A percentile compares a stretch with the other conserved stretches of the same genome.
Evolutionary conservation across 768 basidiomycete species (phyloP).

Genomic region (Tylopilus intermedius): DNA sequence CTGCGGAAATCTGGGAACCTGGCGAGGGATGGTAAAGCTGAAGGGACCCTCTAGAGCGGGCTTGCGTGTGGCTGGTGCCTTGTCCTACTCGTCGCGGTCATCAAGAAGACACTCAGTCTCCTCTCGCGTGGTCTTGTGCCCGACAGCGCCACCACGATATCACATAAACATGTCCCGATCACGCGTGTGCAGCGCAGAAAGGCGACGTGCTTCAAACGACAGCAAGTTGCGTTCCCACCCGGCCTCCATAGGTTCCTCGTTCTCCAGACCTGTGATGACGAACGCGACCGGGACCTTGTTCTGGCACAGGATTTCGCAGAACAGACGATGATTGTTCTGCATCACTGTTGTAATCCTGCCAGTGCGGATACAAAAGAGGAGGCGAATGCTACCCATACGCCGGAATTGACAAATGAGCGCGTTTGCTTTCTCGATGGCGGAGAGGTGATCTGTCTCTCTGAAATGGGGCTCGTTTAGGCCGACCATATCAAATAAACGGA

Average conservation of each 20-base stretch:
- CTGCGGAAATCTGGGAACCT: slow-evolving; percentile 36
- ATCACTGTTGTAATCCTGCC: slow-evolving; percentile 28
- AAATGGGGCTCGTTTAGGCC: slow-evolving; percentile 29
- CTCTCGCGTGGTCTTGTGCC: too few species aligned
- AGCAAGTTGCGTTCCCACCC: slow-evolving; percentile 33
- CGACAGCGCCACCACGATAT: too few species aligned
- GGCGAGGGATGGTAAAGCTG: slow-evolving; percentile 66
- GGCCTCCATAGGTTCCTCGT: slow-evolving; percentile 28
- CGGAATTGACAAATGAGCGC: slow-evolving; percentile 33
- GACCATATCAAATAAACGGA: slow-evolving; percentile 33
- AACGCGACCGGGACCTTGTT: slow-evolving; percentile 29
- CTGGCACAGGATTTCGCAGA: slow-evolving; percentile 29
- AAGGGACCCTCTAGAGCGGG: slow-evolving; percentile 56
- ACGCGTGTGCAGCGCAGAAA: slow-evolving; percentile 32
- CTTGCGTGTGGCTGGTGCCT: slow-evolving; percentile 39
- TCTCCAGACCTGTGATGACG: slow-evolving; percentile 31
- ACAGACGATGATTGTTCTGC: slow-evolving; percentile 30
- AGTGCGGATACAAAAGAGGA: slow-evolving; percentile 33
- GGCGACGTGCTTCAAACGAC: slow-evolving; percentile 25
- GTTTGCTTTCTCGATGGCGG: slow-evolving; percentile 30
- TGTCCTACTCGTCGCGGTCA: too few species aligned
- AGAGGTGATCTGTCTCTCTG: slow-evolving; percentile 21
- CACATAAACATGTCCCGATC: slow-evolving; percentile 4
- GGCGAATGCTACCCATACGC: slow-evolving; percentile 27
- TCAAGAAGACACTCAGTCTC: too few species aligned